These are phyloP conservation scores for Brassica balearica DNA, from an alignment of 441 rosid genomes.

Conservation along the genomic window DNA sequence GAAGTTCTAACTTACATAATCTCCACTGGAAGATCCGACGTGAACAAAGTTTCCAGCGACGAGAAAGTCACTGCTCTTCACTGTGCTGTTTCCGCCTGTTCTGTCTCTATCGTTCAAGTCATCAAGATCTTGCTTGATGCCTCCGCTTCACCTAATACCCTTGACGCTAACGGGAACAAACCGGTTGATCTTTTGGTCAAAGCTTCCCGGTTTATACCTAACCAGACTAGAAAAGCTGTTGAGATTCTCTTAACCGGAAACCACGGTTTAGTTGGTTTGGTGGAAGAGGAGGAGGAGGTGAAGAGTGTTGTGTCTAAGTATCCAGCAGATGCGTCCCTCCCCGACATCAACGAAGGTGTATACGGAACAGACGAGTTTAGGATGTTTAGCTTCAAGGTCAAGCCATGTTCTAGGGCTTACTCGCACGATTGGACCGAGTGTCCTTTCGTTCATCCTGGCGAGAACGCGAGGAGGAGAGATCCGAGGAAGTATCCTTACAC, in stretches of 20 bases:
- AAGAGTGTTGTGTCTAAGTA: slow-evolving; percentile 56
- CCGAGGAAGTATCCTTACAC: slow-evolving; percentile 90
- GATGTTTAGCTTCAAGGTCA: slow-evolving; percentile 89
- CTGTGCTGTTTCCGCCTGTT: slow-evolving; percentile 82
- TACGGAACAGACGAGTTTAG: slow-evolving; percentile 92
- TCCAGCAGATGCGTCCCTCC: slow-evolving; percentile 81
- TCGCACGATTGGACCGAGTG: slow-evolving; percentile 99
- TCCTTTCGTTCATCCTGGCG: slow-evolving; percentile 97
- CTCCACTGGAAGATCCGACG: slow-evolving; percentile 54
- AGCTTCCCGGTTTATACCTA: slow-evolving; percentile 45
- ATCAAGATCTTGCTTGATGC: slow-evolving; percentile 75
- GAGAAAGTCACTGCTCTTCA: slow-evolving; percentile 88
- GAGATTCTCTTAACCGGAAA: slow-evolving; percentile 70
- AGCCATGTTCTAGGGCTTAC: slow-evolving; percentile 97
- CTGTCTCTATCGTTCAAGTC: slow-evolving; percentile 54
- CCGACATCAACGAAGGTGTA: slow-evolving; percentile 85
- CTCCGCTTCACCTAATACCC: slow-evolving; percentile 56
- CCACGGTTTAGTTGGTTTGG: slow-evolving; percentile 40
- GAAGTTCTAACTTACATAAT: slow-evolving; percentile 65
- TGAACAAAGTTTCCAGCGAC: slow-evolving; percentile 68
- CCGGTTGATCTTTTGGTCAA: slow-evolving; percentile 62
- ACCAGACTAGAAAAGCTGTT: slow-evolving; percentile 58
- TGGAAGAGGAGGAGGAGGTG: slow-evolving; percentile 46
- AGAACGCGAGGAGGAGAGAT: slow-evolving; percentile 97
- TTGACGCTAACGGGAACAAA: slow-evolving; percentile 68